phyloP scores from a whole-genome alignment of 352 stramenopile genomes.

The Phytopythium ostracodes region DNA sequence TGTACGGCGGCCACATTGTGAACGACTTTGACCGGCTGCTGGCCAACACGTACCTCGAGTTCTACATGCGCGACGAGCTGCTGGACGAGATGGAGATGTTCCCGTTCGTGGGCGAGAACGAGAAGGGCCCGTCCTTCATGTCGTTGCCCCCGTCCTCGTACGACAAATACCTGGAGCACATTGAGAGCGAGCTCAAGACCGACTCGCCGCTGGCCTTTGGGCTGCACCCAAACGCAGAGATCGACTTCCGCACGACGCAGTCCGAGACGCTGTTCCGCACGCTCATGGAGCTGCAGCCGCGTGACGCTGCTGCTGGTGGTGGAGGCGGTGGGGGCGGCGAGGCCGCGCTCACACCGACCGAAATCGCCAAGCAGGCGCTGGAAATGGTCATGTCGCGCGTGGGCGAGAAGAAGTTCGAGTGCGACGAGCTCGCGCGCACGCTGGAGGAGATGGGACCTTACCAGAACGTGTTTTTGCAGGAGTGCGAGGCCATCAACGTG shows the following conservation, averaged over 20 bases:
- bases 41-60: conserved; percentile 97
- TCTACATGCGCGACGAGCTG: conserved; percentile 97
- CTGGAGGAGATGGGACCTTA: conserved; percentile 95
- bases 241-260: conserved; percentile 97
- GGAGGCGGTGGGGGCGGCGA: conserved; percentile 3
- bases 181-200: conserved; percentile 94
- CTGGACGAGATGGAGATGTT: conserved; percentile 99
- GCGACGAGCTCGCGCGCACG: conserved; percentile 92
- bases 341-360: conserved; percentile 89
- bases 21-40: conserved; percentile 95
- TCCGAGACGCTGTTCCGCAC: conserved; percentile 95
- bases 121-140: conserved; percentile 94
- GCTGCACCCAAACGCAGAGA: conserved; percentile 97
- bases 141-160: conserved; percentile 94
- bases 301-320: conserved; percentile 82
- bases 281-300: conserved; percentile 94
- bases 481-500: conserved; percentile 97
- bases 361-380: conserved; percentile 88
- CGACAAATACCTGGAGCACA: conserved; percentile 97
- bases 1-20: conserved; percentile 96
- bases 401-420: conserved; percentile 97
- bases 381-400: conserved; percentile 94
- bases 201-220: conserved; percentile 98
- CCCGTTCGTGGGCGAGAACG: conserved; percentile 92
- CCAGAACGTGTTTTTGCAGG: conserved; percentile 97